Base-by-base conservation (phyloP, 2,329 filamentous ascomycete genomes). In the Pseudodiploospora longispora region DNA sequence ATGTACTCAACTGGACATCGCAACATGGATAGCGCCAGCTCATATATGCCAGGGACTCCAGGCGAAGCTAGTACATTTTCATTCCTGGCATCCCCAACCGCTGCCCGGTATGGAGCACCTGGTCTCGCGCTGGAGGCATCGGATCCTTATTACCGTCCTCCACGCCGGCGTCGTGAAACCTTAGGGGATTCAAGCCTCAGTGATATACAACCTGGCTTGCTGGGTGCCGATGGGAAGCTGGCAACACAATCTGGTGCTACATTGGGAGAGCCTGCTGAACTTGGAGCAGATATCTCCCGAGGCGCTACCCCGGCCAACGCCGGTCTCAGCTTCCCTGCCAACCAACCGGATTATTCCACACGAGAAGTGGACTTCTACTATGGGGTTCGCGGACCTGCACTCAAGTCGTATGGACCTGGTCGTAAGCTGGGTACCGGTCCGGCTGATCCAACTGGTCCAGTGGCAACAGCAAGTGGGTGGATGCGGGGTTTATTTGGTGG, bases 361-460 rank as follows among this genome's bases (percentile, higher is more conserved):
- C 83, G 93, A 44, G 93, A 98, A 63, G 88, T 94, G 1, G 93
- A 98, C 62, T 95, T 95, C 57, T 97, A 97, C 65, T 97, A 98
- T 57, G 86, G 89, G 7, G 85, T 95, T 12, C 81, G 93, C 31
- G 93, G 93, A 0, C 87, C 89, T 19, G 88, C 91, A 1, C 69
- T 97, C 9, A 90, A 84, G 54, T 85, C 88, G 2, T 86, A 88
- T 48, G 81, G 81, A 3, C 85, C 85, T 0, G 88, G 86, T 19
- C 78, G 93, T 40, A 91, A 87, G 59, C 72, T 96, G 41, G 91
- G 93, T 56, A 98, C 93, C 4, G 93, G 93, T 0, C 93, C 93
- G 3, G 89, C 90, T 6, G 91, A 98, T 67, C 93, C 93, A 1
- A 95, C 90, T 33, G 87, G 90, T 1, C 88, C 90, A 0, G 86